A percentile compares a stretch with the other conserved stretches of the same genome.
These are phyloP conservation scores for Chlamydomonas sp. DNA, from an alignment of 139 green algal genomes.

Conservation along the genomic window DNA sequence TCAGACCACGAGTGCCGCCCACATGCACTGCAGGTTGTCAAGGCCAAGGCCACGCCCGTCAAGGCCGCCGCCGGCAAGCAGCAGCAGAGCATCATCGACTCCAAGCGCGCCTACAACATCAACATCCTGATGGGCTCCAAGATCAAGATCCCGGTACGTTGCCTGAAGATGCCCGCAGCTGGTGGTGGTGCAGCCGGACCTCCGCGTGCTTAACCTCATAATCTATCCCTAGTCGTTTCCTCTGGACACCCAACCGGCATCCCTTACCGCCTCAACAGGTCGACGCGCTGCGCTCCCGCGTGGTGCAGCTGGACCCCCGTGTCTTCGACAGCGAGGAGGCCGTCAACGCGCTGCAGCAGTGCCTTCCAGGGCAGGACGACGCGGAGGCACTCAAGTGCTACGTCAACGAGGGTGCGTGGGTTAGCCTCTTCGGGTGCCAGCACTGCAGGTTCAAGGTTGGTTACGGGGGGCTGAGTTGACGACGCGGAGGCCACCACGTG, in stretches of 20 bases:
- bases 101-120: slow-evolving; percentile 61
- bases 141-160: slow-evolving; percentile 48
- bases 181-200: too few species aligned
- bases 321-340: slow-evolving; percentile 50
- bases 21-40: slow-evolving; percentile 23
- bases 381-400: slow-evolving; percentile 6
- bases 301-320: slow-evolving; percentile 50
- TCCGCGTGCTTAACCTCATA: neutral
- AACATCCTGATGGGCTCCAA: slow-evolving; percentile 54
- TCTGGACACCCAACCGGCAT: neutral
- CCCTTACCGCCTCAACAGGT: neutral
- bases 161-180: too few species aligned
- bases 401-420: slow-evolving; percentile 19
- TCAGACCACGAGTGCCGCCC: too few species aligned
- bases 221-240: neutral
- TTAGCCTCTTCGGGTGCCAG: neutral
- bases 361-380: slow-evolving; percentile 55
- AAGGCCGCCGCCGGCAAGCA: slow-evolving; percentile 33
- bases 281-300: slow-evolving; percentile 34
- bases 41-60: slow-evolving; percentile 8
- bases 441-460: too few species aligned
- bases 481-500: too few species aligned
- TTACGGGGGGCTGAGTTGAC: neutral
- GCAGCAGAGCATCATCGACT: slow-evolving; percentile 46
- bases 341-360: slow-evolving; percentile 36